phyloP scores from a whole-genome alignment of 2,329 filamentous ascomycete genomes.

The Fusarium keratoplasticum region DNA sequence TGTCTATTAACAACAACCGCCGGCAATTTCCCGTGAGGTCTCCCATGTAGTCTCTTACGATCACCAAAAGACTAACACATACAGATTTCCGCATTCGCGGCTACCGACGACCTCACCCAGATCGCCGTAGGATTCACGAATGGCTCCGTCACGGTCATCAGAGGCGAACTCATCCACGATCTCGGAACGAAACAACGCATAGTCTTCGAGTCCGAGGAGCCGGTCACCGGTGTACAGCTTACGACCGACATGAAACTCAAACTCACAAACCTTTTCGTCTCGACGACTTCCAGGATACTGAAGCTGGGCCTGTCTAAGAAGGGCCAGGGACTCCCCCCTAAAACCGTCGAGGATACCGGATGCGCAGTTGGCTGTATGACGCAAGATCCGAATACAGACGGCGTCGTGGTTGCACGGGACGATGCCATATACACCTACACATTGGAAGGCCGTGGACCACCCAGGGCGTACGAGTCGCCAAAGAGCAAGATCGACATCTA shows the following conservation, averaged over 20 bases:
- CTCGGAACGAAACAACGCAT: constrained; percentile 93
- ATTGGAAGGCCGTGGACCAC: constrained; percentile 84
- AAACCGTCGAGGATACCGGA: constrained; percentile 88
- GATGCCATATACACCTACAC: constrained; percentile 97
- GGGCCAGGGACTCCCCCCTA: constrained; percentile 89
- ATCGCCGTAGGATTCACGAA: constrained; percentile 96
- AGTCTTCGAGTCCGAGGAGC: constrained; percentile 96
- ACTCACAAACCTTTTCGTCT: constrained; percentile 86
- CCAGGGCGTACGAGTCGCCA: constrained; percentile 89
- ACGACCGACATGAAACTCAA: constrained; percentile 61
- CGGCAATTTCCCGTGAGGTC: constrained; percentile 86
- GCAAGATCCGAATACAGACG: constrained; percentile 80
- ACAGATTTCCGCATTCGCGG: constrained; percentile 87
- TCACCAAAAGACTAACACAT: constrained; percentile 2
- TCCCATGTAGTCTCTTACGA: rapidly evolving
- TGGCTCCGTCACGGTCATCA: constrained; percentile 90
- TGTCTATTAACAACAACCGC: constrained; percentile 88
- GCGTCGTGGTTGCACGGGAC: constrained; percentile 91
- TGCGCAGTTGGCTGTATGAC: constrained; percentile 97
- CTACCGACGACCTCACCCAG: constrained; percentile 89
- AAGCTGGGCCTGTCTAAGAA: constrained; percentile 88
- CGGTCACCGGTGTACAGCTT: constrained; percentile 91
- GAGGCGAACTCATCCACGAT: constrained; percentile 95
- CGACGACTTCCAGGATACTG: constrained; percentile 88
- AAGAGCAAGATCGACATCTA: constrained; percentile 86